Conservation (phyloP, 768 basidiomycete species). For the Candolleomyces efflorescens region DNA sequence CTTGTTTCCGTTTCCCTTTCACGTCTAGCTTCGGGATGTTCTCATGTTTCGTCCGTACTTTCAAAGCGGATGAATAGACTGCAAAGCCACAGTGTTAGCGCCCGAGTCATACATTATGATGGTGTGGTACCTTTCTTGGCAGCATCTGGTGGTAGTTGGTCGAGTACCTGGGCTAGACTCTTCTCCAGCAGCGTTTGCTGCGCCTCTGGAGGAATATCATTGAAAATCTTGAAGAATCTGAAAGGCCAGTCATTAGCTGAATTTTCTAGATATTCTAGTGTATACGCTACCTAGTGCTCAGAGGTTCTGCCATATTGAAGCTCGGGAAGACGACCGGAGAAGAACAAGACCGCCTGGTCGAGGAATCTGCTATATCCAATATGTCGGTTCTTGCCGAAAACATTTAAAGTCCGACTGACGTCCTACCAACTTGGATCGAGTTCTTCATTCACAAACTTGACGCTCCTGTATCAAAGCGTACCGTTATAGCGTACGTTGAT, state of each 20-base stretch:
- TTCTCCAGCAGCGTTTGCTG: conserved; percentile 45
- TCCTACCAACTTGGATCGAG: no score
- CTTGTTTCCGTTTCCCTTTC: conserved; percentile 49
- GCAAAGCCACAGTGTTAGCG: background rate
- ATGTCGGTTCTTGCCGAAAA: no score
- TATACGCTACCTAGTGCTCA: background rate
- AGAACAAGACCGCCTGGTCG: no score
- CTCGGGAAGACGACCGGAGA: no score
- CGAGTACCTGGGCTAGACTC: conserved; percentile 46
- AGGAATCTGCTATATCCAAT: no score
- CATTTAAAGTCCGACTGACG: no score
- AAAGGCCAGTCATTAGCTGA: background rate
- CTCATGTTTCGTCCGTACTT: conserved; percentile 31
- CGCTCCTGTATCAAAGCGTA: no score
- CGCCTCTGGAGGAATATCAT: conserved; percentile 49
- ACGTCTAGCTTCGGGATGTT: conserved; percentile 48
- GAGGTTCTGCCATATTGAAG: background rate
- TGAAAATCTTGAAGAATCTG: conserved; percentile 46
- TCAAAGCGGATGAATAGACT: conserved; percentile 36
- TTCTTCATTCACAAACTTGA: no score
- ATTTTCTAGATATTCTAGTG: background rate
- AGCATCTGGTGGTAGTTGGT: conserved; percentile 33
- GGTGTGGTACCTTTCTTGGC: conserved; percentile 29
- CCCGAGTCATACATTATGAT: background rate
- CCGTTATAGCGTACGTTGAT: no score